Evolutionary conservation across 2,329 filamentous ascomycete genomes (phyloP).

Genomic region (Calonectria leucothoes): DNA sequence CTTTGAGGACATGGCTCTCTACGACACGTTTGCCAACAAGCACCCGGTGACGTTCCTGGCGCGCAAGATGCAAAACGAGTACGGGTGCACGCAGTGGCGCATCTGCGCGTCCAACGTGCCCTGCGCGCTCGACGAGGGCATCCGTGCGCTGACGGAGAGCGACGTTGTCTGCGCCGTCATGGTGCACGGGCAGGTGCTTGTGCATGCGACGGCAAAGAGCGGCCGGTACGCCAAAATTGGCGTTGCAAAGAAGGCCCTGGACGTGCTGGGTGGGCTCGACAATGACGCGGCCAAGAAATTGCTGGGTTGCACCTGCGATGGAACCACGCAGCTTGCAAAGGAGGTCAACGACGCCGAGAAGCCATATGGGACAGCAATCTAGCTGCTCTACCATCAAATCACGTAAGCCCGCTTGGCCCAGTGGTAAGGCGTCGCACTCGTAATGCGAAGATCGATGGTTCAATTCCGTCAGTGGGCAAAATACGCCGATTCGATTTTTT

Average conservation of each 20-base stretch:
- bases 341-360: background rate
- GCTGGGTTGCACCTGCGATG: slow-evolving; percentile 73
- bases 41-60: slow-evolving; percentile 84
- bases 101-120: slow-evolving; percentile 61
- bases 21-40: slow-evolving; percentile 87
- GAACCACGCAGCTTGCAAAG: background rate
- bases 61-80: slow-evolving; percentile 70
- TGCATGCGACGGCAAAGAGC: slow-evolving; percentile 70
- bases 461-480: slow-evolving; percentile 38
- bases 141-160: slow-evolving; percentile 52
- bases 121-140: slow-evolving; percentile 54
- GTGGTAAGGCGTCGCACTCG: slow-evolving; percentile 44
- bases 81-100: slow-evolving; percentile 73
- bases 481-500: background rate
- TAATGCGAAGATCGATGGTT: slow-evolving; percentile 43
- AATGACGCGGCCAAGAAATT: slow-evolving; percentile 61
- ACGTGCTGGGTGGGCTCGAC: slow-evolving; percentile 60
- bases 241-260: slow-evolving; percentile 70
- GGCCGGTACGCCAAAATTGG: slow-evolving; percentile 79
- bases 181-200: slow-evolving; percentile 78
- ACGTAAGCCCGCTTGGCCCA: slow-evolving; percentile 38
- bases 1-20: slow-evolving; percentile 87
- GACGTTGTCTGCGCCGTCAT: slow-evolving; percentile 78
- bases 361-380: slow-evolving; percentile 19
- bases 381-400: slow-evolving; percentile 8